A percentile compares a stretch with the other conserved stretches of the same genome.
Evolutionary conservation across 768 basidiomycete genomes (phyloP).

Genomic region (Lentinula guzmanii): DNA sequence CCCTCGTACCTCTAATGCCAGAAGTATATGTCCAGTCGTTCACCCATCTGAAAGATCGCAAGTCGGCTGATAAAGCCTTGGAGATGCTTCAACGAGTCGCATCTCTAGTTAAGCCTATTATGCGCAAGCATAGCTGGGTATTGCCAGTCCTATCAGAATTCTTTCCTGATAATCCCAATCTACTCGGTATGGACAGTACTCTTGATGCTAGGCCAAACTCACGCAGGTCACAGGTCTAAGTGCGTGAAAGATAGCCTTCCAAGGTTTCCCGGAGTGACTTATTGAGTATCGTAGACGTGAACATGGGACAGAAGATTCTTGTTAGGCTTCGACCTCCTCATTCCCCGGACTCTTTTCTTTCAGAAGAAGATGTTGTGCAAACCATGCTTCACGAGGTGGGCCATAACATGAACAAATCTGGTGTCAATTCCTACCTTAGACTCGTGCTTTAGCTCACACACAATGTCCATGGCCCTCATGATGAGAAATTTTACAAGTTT

Average conservation of each 20-base stretch:
- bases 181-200: constrained; percentile 52
- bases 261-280: background rate
- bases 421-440: background rate
- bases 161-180: constrained; percentile 66
- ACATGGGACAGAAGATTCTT: constrained; percentile 77
- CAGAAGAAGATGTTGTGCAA: constrained; percentile 68
- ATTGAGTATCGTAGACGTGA: constrained; percentile 48
- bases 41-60: constrained; percentile 64
- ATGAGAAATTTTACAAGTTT: constrained; percentile 76
- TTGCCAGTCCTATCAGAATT: constrained; percentile 82
- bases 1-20: constrained; percentile 30
- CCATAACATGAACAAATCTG: background rate
- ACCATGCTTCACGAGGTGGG: constrained; percentile 90
- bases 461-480: constrained; percentile 86
- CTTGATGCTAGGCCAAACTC: background rate
- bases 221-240: constrained; percentile 25
- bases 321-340: constrained; percentile 72
- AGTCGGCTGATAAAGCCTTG: constrained; percentile 63
- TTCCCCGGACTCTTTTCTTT: constrained; percentile 63
- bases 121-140: constrained; percentile 80
- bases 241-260: constrained; percentile 14
- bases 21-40: constrained; percentile 60
- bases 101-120: constrained; percentile 87
- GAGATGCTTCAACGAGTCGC: constrained; percentile 63
- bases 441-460: constrained; percentile 62